phyloP scores from a whole-genome alignment of 768 basidiomycete genomes.

The Pleurotus eryngii region DNA sequence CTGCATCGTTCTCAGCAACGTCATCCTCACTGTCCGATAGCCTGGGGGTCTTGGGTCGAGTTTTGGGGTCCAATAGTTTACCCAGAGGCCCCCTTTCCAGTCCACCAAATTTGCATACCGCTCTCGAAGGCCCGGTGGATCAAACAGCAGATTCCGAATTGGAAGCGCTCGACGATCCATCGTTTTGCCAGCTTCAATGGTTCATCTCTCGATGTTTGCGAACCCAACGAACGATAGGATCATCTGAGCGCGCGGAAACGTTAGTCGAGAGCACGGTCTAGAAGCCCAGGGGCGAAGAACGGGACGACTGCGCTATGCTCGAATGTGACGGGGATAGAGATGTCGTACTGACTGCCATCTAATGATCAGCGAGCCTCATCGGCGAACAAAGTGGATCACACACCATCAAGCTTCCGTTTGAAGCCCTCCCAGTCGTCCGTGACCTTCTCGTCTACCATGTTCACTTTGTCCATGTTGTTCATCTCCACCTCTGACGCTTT shows the following conservation, averaged over 20 bases:
- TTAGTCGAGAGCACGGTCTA: slow-evolving; percentile 37
- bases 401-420: slow-evolving; percentile 31
- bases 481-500: slow-evolving; percentile 33
- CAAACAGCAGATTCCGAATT: slow-evolving; percentile 59
- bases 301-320: slow-evolving; percentile 3
- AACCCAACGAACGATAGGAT: slow-evolving; percentile 45
- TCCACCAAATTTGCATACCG: slow-evolving; percentile 46
- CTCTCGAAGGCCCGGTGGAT: slow-evolving; percentile 43
- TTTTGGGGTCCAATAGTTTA: slow-evolving; percentile 63
- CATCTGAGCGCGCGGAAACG: slow-evolving; percentile 37
- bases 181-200: slow-evolving; percentile 46
- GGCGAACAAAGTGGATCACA: background rate
- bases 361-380: background rate
- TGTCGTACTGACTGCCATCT: slow-evolving; percentile 5
- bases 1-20: slow-evolving; percentile 12
- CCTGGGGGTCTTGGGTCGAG: slow-evolving; percentile 20
- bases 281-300: slow-evolving; percentile 20
- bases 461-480: slow-evolving; percentile 40
- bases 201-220: slow-evolving; percentile 52
- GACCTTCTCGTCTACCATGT: slow-evolving; percentile 40
- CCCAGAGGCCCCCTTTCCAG: slow-evolving; percentile 53
- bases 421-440: slow-evolving; percentile 49
- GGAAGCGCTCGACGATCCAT: slow-evolving; percentile 53
- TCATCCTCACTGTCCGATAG: slow-evolving; percentile 9
- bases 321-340: slow-evolving; percentile 13